A percentile compares a stretch with the other conserved stretches of the same genome.
These are phyloP conservation scores for Coniella lustricola DNA, from an alignment of 2,329 filamentous ascomycete species.

Conservation along the genomic window DNA sequence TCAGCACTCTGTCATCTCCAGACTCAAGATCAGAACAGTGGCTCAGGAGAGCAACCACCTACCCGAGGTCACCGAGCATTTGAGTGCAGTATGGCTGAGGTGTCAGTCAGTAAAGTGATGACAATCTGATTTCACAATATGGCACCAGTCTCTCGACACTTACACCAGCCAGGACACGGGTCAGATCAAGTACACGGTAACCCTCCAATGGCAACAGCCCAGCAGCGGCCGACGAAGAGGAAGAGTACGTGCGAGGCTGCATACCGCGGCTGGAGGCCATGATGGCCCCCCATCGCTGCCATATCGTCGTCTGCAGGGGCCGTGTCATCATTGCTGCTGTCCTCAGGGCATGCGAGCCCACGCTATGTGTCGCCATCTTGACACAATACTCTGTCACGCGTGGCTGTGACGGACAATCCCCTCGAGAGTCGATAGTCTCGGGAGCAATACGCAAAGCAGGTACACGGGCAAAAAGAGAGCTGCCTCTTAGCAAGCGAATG, in stretches of 20 bases:
- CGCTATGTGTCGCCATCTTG: conserved; percentile 4
- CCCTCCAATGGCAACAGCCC: conserved; percentile 64
- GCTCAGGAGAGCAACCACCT: conserved; percentile 29
- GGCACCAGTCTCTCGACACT: conserved; percentile 29
- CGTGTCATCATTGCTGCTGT: background rate
- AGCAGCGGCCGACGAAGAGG: conserved; percentile 14
- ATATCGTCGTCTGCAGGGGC: background rate
- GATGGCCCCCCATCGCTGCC: too few species aligned
- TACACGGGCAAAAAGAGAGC: too few species aligned
- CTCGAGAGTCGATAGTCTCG: too few species aligned
- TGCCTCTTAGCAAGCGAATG: too few species aligned
- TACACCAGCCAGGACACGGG: conserved; percentile 88
- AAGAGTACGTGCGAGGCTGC: background rate
- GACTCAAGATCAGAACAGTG: conserved; percentile 17
- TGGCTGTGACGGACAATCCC: background rate
- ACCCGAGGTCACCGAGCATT: conserved; percentile 94
- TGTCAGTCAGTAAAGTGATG: background rate
- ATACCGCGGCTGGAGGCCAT: background rate
- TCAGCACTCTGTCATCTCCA: conserved; percentile 20
- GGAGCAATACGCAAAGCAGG: too few species aligned
- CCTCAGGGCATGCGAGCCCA: background rate
- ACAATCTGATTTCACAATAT: background rate
- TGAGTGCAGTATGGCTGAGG: conserved; percentile 90
- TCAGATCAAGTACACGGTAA: conserved; percentile 91
- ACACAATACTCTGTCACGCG: background rate